phyloP scores from a whole-genome alignment of 805 yeast genomes.

The Phaffomyces opuntiae region DNA sequence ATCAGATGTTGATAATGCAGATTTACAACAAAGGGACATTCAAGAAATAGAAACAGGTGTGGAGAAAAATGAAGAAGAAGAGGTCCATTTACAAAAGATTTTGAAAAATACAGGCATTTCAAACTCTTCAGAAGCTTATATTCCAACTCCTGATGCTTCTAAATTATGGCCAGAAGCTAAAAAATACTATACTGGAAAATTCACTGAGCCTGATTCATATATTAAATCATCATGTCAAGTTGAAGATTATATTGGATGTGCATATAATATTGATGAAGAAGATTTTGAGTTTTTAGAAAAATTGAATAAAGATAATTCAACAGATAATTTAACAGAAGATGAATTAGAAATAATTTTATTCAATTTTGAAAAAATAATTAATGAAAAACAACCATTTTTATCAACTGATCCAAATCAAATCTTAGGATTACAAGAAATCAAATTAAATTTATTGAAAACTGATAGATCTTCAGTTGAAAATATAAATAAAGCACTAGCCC shows the following conservation, averaged over 20 bases:
- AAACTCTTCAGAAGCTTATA: constrained; percentile 48
- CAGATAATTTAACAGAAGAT: constrained; percentile 52
- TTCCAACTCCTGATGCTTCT: constrained; percentile 96
- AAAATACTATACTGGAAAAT: constrained; percentile 62
- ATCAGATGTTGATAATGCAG: constrained; percentile 71
- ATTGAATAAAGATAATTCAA: constrained; percentile 29
- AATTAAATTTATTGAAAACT: constrained; percentile 38
- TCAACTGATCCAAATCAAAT: constrained; percentile 79
- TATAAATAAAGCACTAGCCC: constrained; percentile 50
- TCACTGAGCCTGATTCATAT: constrained; percentile 68
- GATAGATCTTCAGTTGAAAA: constrained; percentile 45
- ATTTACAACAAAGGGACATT: constrained; percentile 69
- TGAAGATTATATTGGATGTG: constrained; percentile 87
- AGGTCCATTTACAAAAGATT: constrained; percentile 89
- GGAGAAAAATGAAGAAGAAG: constrained; percentile 95
- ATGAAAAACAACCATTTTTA: constrained; percentile 82
- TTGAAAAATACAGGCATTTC: constrained; percentile 72
- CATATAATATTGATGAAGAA: constrained; percentile 83
- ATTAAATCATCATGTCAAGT: constrained; percentile 90
- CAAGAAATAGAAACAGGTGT: constrained; percentile 96
- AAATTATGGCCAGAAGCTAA: constrained; percentile 71
- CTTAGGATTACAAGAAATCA: constrained; percentile 61
- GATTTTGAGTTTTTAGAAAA: constrained; percentile 64
- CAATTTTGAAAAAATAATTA: constrained; percentile 64
- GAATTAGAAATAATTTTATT: constrained; percentile 80